Evolutionary conservation across 2,329 filamentous ascomycete genomes (phyloP), one percentile per base, ranked within the genome.

Genomic region (Epichloe elymi): DNA sequence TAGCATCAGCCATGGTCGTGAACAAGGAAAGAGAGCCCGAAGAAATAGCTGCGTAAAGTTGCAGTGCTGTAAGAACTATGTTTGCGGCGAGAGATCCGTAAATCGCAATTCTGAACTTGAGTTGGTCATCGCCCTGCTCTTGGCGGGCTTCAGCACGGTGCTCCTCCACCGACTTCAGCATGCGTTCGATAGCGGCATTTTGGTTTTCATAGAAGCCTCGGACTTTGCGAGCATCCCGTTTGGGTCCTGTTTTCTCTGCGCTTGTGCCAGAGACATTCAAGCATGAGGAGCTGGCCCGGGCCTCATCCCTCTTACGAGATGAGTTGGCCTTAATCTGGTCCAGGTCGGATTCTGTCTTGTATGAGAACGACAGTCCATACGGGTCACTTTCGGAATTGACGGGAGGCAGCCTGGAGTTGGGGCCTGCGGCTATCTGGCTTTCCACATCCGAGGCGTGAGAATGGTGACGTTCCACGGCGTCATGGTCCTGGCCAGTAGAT

Each of bases 21-120:
- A 97, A 96, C 45, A 98, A 81, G 5, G 91, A 95, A 37, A 97
- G 78, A n/a, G 89, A 96, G 45, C 85, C 82, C 0, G 90, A 95
- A 0, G 86, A 80, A 44, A 88, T 78, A 54, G 93, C 93, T 42
- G 85, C 93, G 64, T 94, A 98, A 38, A 96, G 72, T 68, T 98
- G 93, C 17, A 98, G 74, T 4, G 75, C 75, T 0, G 90, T 82
- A 5, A 98, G 76, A 30, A 86, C 55, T 51, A 96, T 66, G 61
- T 97, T 97, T 53, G 90, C 91, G 1, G 71, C 79, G 59, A 96
- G 88, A 38, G 79, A 82, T 15, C 78, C 80, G 63, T 75, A 82
- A 11, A 83, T 72, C 38, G 78, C 79, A 55, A 83, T 86, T 60
- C 79, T 78, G 68, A 78, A 83, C 61, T 85, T 83, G 59, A 96